Evolutionary conservation across 2,329 filamentous ascomycete species (phyloP).

Genomic region (Monosporascus sp.): DNA sequence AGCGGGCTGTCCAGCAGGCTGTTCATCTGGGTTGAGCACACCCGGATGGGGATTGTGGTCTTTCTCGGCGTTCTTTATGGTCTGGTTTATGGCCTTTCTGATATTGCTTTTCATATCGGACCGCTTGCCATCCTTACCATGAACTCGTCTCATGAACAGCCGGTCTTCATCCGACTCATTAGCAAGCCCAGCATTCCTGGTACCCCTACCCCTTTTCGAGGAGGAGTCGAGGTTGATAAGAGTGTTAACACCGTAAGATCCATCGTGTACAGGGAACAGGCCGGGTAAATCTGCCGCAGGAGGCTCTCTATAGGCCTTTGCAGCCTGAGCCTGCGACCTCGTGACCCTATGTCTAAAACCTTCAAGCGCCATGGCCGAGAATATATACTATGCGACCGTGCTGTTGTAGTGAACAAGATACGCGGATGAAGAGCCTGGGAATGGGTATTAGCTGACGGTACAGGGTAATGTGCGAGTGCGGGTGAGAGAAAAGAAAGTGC

Average conservation of each 20-base stretch:
- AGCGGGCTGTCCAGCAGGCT: too few species aligned
- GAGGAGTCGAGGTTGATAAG: constrained; percentile 14
- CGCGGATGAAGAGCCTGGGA: background rate
- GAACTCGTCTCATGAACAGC: constrained; percentile 7
- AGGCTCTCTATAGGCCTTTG: constrained; percentile 5
- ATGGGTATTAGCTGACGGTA: background rate
- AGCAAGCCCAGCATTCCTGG: constrained; percentile 4
- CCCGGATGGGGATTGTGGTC: background rate
- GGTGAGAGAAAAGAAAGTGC: background rate
- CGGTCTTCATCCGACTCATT: constrained; percentile 18
- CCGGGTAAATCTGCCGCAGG: constrained; percentile 16
- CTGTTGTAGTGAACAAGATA: too few species aligned
- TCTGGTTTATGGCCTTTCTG: constrained; percentile 5
- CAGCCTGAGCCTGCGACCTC: too few species aligned
- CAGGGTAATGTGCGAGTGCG: background rate
- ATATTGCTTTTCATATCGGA: constrained; percentile 16
- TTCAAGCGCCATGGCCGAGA: too few species aligned
- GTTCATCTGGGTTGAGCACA: too few species aligned
- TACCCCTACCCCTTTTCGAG: constrained; percentile 12
- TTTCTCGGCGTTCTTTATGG: constrained; percentile 13
- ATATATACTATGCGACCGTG: too few species aligned
- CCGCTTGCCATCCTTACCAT: constrained; percentile 3
- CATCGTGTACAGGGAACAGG: constrained; percentile 22
- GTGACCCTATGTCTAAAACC: too few species aligned
- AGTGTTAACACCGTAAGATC: constrained; percentile 26